Evolutionary conservation across 345 rosid genomes (phyloP), one percentile per base, ranked within the genome.

Genomic region (Stellera chamaejasme): DNA sequence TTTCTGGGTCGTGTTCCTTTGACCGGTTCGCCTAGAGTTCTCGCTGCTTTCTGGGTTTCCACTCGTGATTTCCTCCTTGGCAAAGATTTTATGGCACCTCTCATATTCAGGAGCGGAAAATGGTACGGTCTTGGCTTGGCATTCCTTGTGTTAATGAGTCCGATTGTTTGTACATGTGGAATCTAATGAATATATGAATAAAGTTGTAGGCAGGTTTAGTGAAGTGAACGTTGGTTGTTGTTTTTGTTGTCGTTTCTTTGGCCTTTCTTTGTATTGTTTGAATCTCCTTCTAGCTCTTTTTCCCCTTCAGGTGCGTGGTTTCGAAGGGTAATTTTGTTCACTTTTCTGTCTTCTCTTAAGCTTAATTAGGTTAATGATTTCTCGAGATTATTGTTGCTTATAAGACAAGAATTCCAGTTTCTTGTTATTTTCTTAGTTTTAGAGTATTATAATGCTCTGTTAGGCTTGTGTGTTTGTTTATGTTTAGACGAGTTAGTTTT

Each of bases 31-130:
- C 54, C 52, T 49, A 56, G 52, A 25, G 43, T 12, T 59, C 32
- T 12, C 39, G 61, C 13, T 50, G 62, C 56, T 65, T 61, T 67
- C 63, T 45, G 51, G 16, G 26, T 25, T 46, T 6, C 43, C 28
- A 14, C 32, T 52, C 13, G 41, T 44, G 55, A 48, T 13, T 51
- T 60, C 9, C 39, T 1, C 3, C 39, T 19, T 41, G 42, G 46
- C 13, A n/a, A 26, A 25, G 55, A 11, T 39, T 55, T 26, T 27
- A 73, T 70, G 70, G 63, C 54, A 66, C 58, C 28, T 55, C 62
- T 60, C 60, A 49, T 61, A 41, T 63, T 25, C 50, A 56, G 73
- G 56, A 45, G 61, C 49, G 62, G 67, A 68, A 75, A 69, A 69
- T 75, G 67, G 74, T 80, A 46, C 49, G 16, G 52, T 69, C 50